Evolutionary conservation across 2,329 filamentous ascomycete genomes (phyloP).

Genomic region (Clarireedia homoeocarpa): DNA sequence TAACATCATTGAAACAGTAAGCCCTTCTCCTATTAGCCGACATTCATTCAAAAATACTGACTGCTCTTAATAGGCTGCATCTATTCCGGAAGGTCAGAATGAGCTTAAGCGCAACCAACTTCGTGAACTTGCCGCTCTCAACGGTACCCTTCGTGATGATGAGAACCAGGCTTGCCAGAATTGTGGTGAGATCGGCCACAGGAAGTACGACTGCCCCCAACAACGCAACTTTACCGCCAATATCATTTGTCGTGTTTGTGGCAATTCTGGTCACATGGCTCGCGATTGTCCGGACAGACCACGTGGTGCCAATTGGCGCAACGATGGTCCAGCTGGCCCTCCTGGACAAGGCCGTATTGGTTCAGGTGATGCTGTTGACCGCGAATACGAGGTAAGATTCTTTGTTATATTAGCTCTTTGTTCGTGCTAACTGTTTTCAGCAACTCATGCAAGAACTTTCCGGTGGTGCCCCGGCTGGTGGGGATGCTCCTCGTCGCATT

Average conservation of each 20-base stretch:
- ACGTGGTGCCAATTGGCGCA: slow-evolving; percentile 83
- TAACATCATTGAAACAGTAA: slow-evolving; percentile 96
- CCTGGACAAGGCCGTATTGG: slow-evolving; percentile 53
- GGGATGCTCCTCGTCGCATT: slow-evolving; percentile 66
- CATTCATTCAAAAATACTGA: slow-evolving; percentile 25
- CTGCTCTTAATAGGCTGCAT: slow-evolving; percentile 63
- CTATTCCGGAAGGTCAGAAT: slow-evolving; percentile 97
- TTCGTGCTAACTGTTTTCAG: slow-evolving; percentile 41
- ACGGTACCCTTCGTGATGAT: slow-evolving; percentile 97
- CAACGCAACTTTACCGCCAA: slow-evolving; percentile 98
- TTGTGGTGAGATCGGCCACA: slow-evolving; percentile 96
- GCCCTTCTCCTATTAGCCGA: slow-evolving; percentile 30
- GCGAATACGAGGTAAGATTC: slow-evolving; percentile 82
- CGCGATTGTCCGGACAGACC: slow-evolving; percentile 86
- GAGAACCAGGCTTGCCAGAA: slow-evolving; percentile 99
- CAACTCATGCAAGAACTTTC: slow-evolving; percentile 97
- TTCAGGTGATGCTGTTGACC: slow-evolving; percentile 76
- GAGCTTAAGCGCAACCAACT: slow-evolving; percentile 98
- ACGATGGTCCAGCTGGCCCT: slow-evolving; percentile 50
- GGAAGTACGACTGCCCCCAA: slow-evolving; percentile 97
- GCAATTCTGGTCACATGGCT: slow-evolving; percentile 96
- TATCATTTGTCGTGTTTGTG: slow-evolving; percentile 97
- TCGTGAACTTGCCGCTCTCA: slow-evolving; percentile 91
- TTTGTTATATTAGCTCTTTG: not conserved
- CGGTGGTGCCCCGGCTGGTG: slow-evolving; percentile 55